These are phyloP conservation scores for Tuctoria greenei DNA, from an alignment of 176 grass and related monocot genomes.

Conservation along the genomic window DNA sequence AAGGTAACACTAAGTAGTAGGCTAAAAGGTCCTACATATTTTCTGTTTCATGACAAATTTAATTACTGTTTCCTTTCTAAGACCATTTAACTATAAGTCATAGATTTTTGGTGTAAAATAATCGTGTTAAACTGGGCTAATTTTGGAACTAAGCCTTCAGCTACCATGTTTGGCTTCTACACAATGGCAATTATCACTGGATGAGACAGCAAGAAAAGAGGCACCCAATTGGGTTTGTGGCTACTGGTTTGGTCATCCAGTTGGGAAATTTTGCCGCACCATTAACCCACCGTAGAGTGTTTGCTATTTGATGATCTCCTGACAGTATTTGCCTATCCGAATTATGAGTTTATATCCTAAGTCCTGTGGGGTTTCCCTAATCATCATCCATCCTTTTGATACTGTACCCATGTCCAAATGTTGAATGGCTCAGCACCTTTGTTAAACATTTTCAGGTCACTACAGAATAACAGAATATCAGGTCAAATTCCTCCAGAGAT, in stretches of 20 bases:
- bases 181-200: not conserved
- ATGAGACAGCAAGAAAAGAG: not conserved
- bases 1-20: not conserved
- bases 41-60: not conserved
- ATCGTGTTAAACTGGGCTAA: not conserved
- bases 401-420: not conserved
- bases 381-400: not conserved
- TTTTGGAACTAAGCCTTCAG: not conserved
- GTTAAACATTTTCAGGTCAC: constrained; percentile 52
- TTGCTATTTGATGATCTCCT: not conserved
- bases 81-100: not conserved
- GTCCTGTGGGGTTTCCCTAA: constrained; percentile 7
- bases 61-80: not conserved
- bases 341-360: not conserved
- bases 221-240: not conserved
- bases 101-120: not conserved
- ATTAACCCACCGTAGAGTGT: not conserved
- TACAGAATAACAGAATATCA: constrained; percentile 95
- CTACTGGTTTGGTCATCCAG: not conserved
- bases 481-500: constrained; percentile 78
- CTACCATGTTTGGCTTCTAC: not conserved
- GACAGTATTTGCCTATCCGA: constrained; percentile 9
- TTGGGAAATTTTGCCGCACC: not conserved
- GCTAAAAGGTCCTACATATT: not conserved
- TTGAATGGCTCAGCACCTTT: constrained; percentile 18